These are phyloP conservation scores for Lyophyllum decastes DNA, from an alignment of 768 basidiomycete genomes.

Conservation along the genomic window DNA sequence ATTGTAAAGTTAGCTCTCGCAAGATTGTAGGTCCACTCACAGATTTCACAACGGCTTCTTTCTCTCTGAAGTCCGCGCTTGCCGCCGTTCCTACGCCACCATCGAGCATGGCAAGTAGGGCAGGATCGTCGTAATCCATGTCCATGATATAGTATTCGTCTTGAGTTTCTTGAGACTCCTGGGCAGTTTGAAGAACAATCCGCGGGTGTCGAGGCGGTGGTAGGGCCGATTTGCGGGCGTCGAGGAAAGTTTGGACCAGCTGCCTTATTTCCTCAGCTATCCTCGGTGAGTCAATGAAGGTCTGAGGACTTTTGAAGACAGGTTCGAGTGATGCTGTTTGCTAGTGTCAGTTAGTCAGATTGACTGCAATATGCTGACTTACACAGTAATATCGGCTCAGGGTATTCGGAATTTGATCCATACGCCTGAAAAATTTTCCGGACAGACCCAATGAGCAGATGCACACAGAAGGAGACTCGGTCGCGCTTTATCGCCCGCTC, in stretches of 20 bases:
- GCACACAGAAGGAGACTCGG: conserved; percentile 9
- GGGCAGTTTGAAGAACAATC: conserved; percentile 20
- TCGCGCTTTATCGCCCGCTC: neutral
- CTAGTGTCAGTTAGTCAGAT: neutral
- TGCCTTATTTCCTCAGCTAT: conserved; percentile 57
- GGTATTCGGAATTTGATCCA: conserved; percentile 42
- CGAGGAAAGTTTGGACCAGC: conserved; percentile 62
- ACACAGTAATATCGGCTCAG: conserved; percentile 53
- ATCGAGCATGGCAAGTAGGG: conserved; percentile 54
- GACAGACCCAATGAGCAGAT: conserved; percentile 24
- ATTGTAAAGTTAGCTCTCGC: neutral
- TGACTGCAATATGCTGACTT: conserved; percentile 2
- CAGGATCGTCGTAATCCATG: conserved; percentile 65
- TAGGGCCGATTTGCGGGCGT: conserved; percentile 50
- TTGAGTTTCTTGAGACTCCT: conserved; percentile 71
- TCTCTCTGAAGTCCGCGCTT: conserved; percentile 30
- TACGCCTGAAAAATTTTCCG: conserved; percentile 10
- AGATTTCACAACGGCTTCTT: conserved; percentile 48
- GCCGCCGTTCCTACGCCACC: conserved; percentile 26
- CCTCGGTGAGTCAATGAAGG: conserved; percentile 36
- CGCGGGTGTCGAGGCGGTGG: conserved; percentile 41
- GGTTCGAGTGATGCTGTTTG: conserved; percentile 56
- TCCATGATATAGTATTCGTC: conserved; percentile 60
- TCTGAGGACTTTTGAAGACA: conserved; percentile 41
- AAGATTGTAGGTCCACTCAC: neutral